Evolutionary conservation across 352 stramenopile genomes (phyloP).

Genomic region (Phytophthora aleatoria): DNA sequence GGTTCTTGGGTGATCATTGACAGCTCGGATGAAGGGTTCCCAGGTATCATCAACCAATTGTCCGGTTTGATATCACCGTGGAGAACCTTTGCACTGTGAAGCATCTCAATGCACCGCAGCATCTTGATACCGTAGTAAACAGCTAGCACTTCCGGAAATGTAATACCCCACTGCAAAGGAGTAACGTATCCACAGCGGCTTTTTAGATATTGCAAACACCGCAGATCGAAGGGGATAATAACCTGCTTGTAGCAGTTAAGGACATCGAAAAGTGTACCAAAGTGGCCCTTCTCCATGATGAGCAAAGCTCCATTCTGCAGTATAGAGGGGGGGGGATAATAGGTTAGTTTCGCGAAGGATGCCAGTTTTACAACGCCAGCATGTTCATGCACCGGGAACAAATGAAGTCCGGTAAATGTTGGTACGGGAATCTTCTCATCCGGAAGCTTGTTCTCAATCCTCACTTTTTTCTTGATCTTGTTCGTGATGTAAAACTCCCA

Average conservation of each 20-base stretch:
- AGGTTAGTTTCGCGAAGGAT: neutral
- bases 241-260: constrained; percentile 85
- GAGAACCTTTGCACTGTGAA: constrained; percentile 68
- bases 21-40: constrained; percentile 23
- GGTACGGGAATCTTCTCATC: constrained; percentile 42
- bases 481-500: constrained; percentile 85
- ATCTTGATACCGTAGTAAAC: constrained; percentile 86
- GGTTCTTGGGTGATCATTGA: constrained; percentile 16
- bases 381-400: constrained; percentile 56
- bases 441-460: constrained; percentile 23
- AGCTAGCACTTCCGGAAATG: constrained; percentile 71
- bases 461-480: constrained; percentile 48
- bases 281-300: constrained; percentile 69
- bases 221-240: neutral
- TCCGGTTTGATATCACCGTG: constrained; percentile 90
- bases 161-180: constrained; percentile 44
- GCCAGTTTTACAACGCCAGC: neutral
- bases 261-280: constrained; percentile 80
- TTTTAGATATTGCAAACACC: constrained; percentile 5
- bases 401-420: constrained; percentile 53
- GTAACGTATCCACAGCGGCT: neutral
- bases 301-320: constrained; percentile 76
- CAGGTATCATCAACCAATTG: constrained; percentile 77
- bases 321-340: neutral
- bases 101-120: constrained; percentile 65